phyloP scores from a whole-genome alignment of 257 asterid genomes.

The Solanum chiquidenum region DNA sequence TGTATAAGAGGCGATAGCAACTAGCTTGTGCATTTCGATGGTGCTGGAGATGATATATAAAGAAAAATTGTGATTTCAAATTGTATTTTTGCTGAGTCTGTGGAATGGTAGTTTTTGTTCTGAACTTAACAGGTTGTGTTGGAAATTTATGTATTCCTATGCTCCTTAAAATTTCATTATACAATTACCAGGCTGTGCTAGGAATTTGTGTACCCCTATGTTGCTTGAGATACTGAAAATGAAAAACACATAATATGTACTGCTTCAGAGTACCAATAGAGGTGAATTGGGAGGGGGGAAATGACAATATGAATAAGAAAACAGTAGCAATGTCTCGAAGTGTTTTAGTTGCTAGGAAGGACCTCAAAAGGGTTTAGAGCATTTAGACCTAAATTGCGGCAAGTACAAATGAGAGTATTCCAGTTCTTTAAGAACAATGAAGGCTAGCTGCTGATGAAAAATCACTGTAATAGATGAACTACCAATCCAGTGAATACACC shows the following conservation, averaged over 20 bases:
- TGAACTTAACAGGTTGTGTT: background rate
- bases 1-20: background rate
- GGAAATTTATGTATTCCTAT: background rate
- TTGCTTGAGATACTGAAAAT: background rate
- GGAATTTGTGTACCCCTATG: background rate
- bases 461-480: background rate
- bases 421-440: background rate
- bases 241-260: background rate
- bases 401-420: background rate
- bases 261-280: background rate
- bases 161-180: background rate
- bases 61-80: background rate
- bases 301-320: background rate
- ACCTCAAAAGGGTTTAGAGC: background rate
- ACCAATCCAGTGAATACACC: background rate
- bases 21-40: background rate
- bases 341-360: background rate
- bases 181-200: background rate
- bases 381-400: background rate
- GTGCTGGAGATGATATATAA: background rate
- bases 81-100: background rate
- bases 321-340: background rate
- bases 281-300: background rate
- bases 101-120: background rate
- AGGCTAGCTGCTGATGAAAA: background rate